These are phyloP conservation scores for Colletotrichum tamarilloi DNA, from an alignment of 2,329 filamentous ascomycete species.

Conservation along the genomic window DNA sequence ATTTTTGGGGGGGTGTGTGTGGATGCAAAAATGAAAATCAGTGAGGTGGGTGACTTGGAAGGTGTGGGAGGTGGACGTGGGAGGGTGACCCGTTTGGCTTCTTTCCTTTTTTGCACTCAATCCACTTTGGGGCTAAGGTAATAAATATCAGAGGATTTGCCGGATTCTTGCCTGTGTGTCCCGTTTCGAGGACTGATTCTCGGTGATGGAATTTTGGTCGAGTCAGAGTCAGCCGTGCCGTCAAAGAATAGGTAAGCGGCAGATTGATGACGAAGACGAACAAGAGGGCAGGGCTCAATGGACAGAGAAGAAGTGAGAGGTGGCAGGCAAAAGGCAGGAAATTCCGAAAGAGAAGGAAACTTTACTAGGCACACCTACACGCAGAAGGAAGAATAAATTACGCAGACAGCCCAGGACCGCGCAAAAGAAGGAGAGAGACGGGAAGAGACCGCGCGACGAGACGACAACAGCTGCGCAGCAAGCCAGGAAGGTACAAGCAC, in stretches of 20 bases:
- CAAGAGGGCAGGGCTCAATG: constrained; percentile 37
- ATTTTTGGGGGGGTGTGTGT: constrained; percentile 16
- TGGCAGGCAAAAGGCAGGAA: constrained; percentile 17
- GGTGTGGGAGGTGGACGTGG: constrained; percentile 14
- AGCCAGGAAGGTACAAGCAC: constrained; percentile 17
- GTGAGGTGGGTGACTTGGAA: constrained; percentile 2
- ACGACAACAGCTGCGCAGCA: background rate
- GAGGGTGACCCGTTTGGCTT: constrained; percentile 25
- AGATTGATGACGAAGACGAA: background rate
- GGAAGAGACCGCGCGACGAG: background rate
- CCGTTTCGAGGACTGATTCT: constrained; percentile 28
- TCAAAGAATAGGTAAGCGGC: background rate
- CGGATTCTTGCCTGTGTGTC: background rate
- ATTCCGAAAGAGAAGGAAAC: constrained; percentile 21
- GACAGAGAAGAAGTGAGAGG: background rate
- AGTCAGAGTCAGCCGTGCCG: constrained; percentile 14
- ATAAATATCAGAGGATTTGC: constrained; percentile 28
- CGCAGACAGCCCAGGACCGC: background rate
- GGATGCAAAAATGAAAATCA: background rate
- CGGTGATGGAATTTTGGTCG: constrained; percentile 33
- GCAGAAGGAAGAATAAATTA: constrained; percentile 35
- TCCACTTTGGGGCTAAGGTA: constrained; percentile 26
- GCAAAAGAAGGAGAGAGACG: background rate
- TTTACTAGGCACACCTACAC: background rate
- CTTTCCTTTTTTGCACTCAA: constrained; percentile 1